Percentiles rank a stretch among this genome's conserved stretches.
Conservation (phyloP, 352 stramenopile genomes). For the Pythium graminicola region DNA sequence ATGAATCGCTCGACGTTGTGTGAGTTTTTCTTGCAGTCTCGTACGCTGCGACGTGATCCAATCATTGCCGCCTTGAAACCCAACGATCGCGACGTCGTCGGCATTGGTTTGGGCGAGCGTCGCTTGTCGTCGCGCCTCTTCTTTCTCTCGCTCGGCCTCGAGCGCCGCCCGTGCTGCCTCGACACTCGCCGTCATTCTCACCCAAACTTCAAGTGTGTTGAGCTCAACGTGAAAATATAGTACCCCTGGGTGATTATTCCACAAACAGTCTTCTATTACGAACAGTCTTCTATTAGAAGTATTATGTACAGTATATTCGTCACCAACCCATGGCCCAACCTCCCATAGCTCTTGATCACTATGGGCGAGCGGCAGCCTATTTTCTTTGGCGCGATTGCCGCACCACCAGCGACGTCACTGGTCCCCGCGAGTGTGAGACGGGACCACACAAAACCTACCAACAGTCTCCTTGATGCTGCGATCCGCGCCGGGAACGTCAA, state of each 20-base stretch:
- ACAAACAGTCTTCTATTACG: too few species aligned
- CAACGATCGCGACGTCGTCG: constrained; percentile 19
- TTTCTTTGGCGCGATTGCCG: constrained; percentile 69
- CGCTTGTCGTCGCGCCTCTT: constrained; percentile 12
- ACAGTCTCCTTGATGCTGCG: constrained; percentile 52
- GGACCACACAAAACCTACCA: constrained; percentile 10
- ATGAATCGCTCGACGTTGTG: constrained; percentile 27
- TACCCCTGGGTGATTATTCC: neutral
- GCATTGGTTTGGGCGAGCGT: constrained; percentile 13
- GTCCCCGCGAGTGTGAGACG: constrained; percentile 38
- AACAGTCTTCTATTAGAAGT: constrained; percentile 6
- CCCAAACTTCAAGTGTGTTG: neutral
- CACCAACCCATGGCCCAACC: neutral
- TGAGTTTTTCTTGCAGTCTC: constrained; percentile 33
- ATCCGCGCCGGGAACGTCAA: constrained; percentile 82
- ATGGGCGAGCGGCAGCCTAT: constrained; percentile 77
- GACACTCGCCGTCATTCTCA: neutral
- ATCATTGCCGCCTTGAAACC: constrained; percentile 46
- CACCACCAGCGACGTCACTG: constrained; percentile 23
- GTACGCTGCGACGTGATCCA: constrained; percentile 44
- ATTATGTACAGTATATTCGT: constrained; percentile 2
- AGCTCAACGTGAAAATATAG: neutral
- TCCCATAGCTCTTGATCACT: too few species aligned
- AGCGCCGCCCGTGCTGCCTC: constrained; percentile 14
- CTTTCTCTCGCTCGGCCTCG: constrained; percentile 19